These are phyloP conservation scores for Trichoderma lentiforme DNA, from an alignment of 2,329 filamentous ascomycete genomes.

Conservation along the genomic window DNA sequence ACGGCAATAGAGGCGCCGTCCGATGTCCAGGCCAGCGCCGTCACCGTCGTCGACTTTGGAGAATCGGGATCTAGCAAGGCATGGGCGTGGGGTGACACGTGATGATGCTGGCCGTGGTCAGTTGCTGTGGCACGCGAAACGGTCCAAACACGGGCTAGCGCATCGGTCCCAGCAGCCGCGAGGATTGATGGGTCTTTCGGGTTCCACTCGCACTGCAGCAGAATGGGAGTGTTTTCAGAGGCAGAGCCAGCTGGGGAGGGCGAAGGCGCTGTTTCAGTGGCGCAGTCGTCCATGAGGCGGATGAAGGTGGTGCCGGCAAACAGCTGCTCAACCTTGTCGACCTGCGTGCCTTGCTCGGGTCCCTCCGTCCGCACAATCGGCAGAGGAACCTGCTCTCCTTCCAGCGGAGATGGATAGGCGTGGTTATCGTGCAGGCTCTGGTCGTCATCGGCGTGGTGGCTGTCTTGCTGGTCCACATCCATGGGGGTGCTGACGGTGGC, in stretches of 20 bases:
- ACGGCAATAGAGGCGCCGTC: slow-evolving; percentile 56
- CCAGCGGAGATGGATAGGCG: slow-evolving; percentile 63
- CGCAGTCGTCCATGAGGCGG: slow-evolving; percentile 45
- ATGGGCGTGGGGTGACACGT: slow-evolving; percentile 38
- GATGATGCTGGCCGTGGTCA: slow-evolving; percentile 41
- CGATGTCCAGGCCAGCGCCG: slow-evolving; percentile 59
- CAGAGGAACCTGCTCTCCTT: slow-evolving; percentile 53
- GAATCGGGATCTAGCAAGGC: slow-evolving; percentile 52
- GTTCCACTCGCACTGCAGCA: slow-evolving; percentile 69
- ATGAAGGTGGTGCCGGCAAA: slow-evolving; percentile 59
- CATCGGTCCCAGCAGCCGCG: slow-evolving; percentile 66
- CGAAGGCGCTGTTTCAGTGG: slow-evolving; percentile 36
- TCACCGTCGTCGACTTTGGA: slow-evolving; percentile 51
- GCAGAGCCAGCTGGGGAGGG: slow-evolving; percentile 37
- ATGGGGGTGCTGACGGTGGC: slow-evolving; percentile 32
- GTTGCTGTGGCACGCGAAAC: slow-evolving; percentile 52
- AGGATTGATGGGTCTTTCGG: slow-evolving; percentile 61
- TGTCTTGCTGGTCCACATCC: slow-evolving; percentile 41
- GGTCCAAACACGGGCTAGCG: slow-evolving; percentile 67
- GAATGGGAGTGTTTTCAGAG: slow-evolving; percentile 54
- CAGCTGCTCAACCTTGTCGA: slow-evolving; percentile 62
- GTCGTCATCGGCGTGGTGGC: slow-evolving; percentile 34
- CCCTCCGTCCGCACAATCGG: slow-evolving; percentile 56
- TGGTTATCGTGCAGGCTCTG: slow-evolving; percentile 53
- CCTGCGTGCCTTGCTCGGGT: slow-evolving; percentile 61